These are phyloP conservation scores for Mesotaenium endlicherianum DNA, from an alignment of 139 green algal species.

Conservation along the genomic window DNA sequence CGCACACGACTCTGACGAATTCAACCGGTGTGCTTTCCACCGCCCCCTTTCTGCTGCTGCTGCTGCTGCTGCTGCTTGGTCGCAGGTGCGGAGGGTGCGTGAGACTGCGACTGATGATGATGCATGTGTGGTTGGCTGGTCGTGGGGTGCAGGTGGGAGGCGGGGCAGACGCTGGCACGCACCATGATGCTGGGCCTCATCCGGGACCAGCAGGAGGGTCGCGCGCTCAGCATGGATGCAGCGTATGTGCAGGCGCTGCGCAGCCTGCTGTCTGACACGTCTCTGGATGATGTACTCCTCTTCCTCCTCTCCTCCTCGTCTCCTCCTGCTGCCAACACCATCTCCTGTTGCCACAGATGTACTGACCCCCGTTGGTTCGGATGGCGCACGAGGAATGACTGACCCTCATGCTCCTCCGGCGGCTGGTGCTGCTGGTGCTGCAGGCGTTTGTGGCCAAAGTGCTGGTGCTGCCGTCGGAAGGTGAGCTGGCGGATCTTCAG, in stretches of 20 bases:
- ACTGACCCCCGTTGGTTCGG: too few species aligned
- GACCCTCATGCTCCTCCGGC: too few species aligned
- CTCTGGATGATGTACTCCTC: too few species aligned
- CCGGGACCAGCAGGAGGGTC: neutral
- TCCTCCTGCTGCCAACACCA: neutral
- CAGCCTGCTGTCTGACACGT: conserved; percentile 27
- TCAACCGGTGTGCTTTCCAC: conserved; percentile 68
- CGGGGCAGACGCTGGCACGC: conserved; percentile 75
- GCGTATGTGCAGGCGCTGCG: conserved; percentile 35
- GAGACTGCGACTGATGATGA: neutral
- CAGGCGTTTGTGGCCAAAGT: conserved; percentile 58
- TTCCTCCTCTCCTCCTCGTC: conserved; percentile 7
- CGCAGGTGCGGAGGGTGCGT: too few species aligned
- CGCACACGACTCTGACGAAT: conserved; percentile 85
- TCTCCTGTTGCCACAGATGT: neutral
- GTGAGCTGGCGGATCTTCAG: conserved; percentile 77
- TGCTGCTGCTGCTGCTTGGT: too few species aligned
- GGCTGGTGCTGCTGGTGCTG: neutral
- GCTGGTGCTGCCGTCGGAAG: conserved; percentile 64
- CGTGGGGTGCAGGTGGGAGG: conserved; percentile 60
- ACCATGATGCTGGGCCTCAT: conserved; percentile 74
- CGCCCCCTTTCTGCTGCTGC: too few species aligned
- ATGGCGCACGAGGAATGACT: too few species aligned
- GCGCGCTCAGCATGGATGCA: conserved; percentile 21
- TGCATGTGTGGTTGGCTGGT: neutral